phyloP scores from a whole-genome alignment of 257 asterid genomes.

The Paulownia fortunei region DNA sequence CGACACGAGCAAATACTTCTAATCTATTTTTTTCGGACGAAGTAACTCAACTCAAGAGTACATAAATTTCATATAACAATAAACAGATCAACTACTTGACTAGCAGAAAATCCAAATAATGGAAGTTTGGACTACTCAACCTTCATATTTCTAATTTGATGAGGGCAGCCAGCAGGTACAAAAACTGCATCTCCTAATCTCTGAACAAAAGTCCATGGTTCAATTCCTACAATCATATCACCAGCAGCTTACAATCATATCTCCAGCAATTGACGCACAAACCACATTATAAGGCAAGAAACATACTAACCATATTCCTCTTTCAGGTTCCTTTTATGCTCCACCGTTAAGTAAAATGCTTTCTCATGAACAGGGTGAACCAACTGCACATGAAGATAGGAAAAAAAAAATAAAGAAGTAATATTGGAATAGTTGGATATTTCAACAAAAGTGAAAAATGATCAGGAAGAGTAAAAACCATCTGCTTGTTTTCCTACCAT shows the following conservation, averaged over 20 bases:
- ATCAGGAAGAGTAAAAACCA: neutral
- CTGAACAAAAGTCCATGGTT: slow-evolving; percentile 38
- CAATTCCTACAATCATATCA: slow-evolving; percentile 32
- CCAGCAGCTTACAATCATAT: no score
- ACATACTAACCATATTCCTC: slow-evolving; percentile 34
- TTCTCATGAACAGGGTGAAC: slow-evolving; percentile 34
- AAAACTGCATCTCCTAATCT: slow-evolving; percentile 37
- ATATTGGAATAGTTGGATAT: neutral
- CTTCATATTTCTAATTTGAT: slow-evolving; percentile 36
- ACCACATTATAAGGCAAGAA: neutral
- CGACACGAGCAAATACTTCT: neutral
- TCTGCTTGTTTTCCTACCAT: neutral
- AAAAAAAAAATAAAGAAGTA: neutral
- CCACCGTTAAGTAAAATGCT: slow-evolving; percentile 32
- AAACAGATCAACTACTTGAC: neutral
- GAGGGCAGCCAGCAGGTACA: no score
- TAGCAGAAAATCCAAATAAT: neutral
- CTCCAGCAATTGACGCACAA: neutral
- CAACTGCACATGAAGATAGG: neutral
- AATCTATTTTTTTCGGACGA: neutral
- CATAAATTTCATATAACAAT: neutral
- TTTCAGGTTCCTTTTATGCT: slow-evolving; percentile 33
- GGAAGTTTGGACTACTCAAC: neutral
- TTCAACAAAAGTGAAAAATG: neutral
- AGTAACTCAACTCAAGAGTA: neutral